Base-by-base conservation (phyloP, 352 stramenopile species). In the Phytopythium boreale region DNA sequence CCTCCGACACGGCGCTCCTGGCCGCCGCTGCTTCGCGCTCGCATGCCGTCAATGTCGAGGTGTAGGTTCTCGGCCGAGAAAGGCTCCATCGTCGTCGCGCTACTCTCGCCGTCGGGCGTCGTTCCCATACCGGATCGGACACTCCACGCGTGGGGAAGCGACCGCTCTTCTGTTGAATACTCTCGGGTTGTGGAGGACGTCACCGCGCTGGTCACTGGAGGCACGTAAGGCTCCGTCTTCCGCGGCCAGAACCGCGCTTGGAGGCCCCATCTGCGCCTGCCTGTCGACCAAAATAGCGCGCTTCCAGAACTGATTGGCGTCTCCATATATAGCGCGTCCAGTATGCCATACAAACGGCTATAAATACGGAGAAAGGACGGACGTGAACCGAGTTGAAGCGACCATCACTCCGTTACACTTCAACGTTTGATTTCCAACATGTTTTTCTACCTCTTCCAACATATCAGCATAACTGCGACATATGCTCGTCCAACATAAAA, bases 21-120 rank as follows among this genome's bases (percentile, higher is more conserved):
- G 14, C 26, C 47, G 20, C 59, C 31, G 47, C 29, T 47, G 22
- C 19, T 59, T 17, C 29, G 51, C 11, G 27, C 14, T 8, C 36
- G 57, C 31, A 77, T 65, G 17, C 61, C 59, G 29, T 74, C 67
- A 15, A 80, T 67, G 61, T 80, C 59, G 6, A 77, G 37, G n/a
- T 70, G 66, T 50, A 79, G 69, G 37, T 59, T 24, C 15, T 43
- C 22, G 6, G 22, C 5, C 15, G 56, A 51, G 36, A 59, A 46
- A 15, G 53, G 19, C 31, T 59, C 53, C 53, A 26, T 51, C 7
- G 24, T 11, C 2, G 31, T 0, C 51, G n/a, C 36, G n/a, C 4
- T 43, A 11, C 14, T 19, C 14, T 61, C 56, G 22, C 37, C 56
- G 8, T 20, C 36, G 5, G 53, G 34, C 29, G 34, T 12, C 12